phyloP scores from a whole-genome alignment of 2,329 filamentous ascomycete genomes.

The Pseudopyricularia javanii region DNA sequence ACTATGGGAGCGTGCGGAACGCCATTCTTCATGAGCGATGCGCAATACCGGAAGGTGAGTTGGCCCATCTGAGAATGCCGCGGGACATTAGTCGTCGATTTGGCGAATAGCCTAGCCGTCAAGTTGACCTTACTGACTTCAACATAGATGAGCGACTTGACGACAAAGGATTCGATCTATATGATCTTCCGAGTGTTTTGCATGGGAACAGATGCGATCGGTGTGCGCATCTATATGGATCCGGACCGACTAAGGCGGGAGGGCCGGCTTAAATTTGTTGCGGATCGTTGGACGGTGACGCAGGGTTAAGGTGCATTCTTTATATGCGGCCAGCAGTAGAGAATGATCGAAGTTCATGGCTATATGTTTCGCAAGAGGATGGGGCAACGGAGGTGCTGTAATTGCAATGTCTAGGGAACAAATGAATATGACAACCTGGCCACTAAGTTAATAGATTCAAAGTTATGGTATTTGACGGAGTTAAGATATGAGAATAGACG shows the following conservation, averaged over 20 bases:
- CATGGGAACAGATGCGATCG: slow-evolving; percentile 12
- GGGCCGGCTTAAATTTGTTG: slow-evolving; percentile 11
- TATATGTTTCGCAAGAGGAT: no score
- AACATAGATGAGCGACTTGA: neutral
- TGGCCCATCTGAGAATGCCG: slow-evolving; percentile 1
- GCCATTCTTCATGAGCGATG: slow-evolving; percentile 33
- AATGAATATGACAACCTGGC: no score
- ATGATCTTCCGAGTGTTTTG: slow-evolving; percentile 27
- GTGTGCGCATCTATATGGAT: slow-evolving; percentile 18
- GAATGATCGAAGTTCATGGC: no score
- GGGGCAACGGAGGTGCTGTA: no score
- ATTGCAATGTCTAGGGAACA: no score
- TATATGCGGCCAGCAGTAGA: no score
- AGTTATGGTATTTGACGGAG: no score
- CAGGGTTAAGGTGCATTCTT: no score
- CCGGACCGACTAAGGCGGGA: slow-evolving; percentile 15
- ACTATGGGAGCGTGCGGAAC: slow-evolving; percentile 23
- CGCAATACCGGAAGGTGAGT: slow-evolving; percentile 27
- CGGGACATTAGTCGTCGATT: neutral
- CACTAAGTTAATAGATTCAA: no score
- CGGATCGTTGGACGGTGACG: slow-evolving; percentile 10
- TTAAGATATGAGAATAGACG: no score
- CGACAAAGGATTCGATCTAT: no score
- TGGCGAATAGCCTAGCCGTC: neutral
- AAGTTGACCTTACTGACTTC: neutral